Evolutionary conservation across 192 early-diverging fungal genomes (phyloP).

Genomic region (Podila horticola): DNA sequence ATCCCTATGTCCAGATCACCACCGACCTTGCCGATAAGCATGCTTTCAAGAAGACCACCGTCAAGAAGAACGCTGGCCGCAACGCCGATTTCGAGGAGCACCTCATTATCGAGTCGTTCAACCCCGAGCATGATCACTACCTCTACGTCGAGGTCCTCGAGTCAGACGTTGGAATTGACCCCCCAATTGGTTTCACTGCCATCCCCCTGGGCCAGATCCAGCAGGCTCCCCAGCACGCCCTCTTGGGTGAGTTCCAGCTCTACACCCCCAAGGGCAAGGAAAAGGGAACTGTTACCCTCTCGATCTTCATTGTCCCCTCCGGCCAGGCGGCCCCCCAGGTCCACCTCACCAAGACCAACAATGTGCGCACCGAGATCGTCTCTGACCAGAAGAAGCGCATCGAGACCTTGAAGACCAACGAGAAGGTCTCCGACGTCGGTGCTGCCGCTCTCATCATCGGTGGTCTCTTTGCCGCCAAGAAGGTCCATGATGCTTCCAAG

Average conservation of each 20-base stretch:
- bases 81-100: neutral
- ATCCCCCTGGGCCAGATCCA: neutral
- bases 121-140: neutral
- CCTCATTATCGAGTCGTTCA: neutral
- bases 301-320: neutral
- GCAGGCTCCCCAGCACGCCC: neutral
- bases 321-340: neutral
- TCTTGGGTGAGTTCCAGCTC: neutral
- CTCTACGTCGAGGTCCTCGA: conserved; percentile 7
- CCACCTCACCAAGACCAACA: neutral
- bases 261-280: conserved; percentile 6
- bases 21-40: neutral
- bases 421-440: neutral
- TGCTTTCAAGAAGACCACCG: neutral
- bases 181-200: conserved; percentile 2
- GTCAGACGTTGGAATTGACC: neutral
- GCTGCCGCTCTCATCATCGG: neutral
- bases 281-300: neutral
- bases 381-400: neutral
- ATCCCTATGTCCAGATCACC: conserved; percentile 5
- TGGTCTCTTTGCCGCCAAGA: neutral
- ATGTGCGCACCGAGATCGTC: neutral
- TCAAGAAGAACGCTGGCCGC: neutral
- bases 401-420: conserved; percentile 1
- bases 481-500: neutral